Evolutionary conservation across 1,139 yeast species (phyloP), one percentile per base, ranked within the genome.

Genomic region (Yamadazyma pseudoaaseri): DNA sequence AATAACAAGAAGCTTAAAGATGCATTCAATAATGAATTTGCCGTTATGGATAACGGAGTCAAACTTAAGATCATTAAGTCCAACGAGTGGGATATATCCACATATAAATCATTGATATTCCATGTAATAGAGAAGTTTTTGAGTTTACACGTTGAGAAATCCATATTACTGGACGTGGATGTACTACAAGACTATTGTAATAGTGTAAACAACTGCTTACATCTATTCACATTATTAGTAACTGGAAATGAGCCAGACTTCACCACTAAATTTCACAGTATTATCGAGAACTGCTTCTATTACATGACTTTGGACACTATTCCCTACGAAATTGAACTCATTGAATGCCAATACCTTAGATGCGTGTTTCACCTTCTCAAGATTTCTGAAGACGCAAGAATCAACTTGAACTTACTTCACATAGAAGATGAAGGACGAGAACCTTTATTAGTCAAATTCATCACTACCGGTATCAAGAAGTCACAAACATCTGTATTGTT

Each of bases 191-290:
- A 54, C 15, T 61, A 58, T 27, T 52, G 53, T 29, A 51, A 57
- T 30, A 56, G 42, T 33, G 54, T 62, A 3, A 54, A 54, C 18
- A 46, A 50, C 16, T 52, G 65, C 2, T 56, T 81, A 31, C 61
- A 65, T 6, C 45, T 81, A 5, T 52, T 77, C 27, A 65, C 65
- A 23, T 41, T 62, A 3, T 48, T 82, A 20, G 46, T 80, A 0
- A 76, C 73, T 38, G 89, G 86, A 0, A 62, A 70, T 16, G 89
- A 82, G 45, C 34, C 62, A 0, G 70, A 73, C 34, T 77, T 80
- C 41, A 61, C 60, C 12, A 58, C 58, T 2, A 64, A 70, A 12
- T 62, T 70, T 35, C 52, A 54, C 30, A 30, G 42, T 1, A 43
- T 68, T 27, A 45, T 69, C 8, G 49, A 48, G 1, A 39, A 59